phyloP scores from a whole-genome alignment of 2,329 filamentous ascomycete species.

The Tolypocladium tropicale region DNA sequence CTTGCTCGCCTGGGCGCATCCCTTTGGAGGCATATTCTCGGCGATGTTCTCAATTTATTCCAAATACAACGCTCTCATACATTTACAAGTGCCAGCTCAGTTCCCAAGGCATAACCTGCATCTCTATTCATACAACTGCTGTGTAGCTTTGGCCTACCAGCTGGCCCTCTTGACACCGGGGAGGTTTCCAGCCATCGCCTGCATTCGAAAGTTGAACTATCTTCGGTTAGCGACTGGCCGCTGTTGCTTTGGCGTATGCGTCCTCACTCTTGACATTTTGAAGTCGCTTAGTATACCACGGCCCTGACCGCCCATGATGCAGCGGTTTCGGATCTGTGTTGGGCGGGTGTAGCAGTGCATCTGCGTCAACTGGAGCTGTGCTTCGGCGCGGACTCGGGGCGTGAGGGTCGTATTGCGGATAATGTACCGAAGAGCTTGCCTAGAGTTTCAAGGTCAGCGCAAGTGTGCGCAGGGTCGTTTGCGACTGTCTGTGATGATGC shows the following conservation, averaged over 20 bases:
- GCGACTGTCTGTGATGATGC: neutral
- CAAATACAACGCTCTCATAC: neutral
- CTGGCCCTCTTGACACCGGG: conserved; percentile 94
- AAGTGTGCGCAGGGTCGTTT: neutral
- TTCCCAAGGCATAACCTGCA: neutral
- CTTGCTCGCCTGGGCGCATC: no score
- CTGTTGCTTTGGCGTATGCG: neutral
- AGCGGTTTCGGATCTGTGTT: conserved; percentile 90
- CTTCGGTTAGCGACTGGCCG: conserved; percentile 13
- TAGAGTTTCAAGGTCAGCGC: conserved; percentile 23
- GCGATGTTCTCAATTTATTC: neutral
- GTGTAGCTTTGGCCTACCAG: conserved; percentile 52
- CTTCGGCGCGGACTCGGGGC: conserved; percentile 72
- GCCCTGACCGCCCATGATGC: conserved; percentile 82
- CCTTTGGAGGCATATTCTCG: neutral
- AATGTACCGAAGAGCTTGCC: conserved; percentile 87
- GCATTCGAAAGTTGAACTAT: conserved; percentile 86
- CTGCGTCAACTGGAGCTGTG: conserved; percentile 83
- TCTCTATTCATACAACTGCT: neutral
- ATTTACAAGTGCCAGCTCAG: neutral
- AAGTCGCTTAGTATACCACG: conserved; percentile 90
- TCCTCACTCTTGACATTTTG: conserved; percentile 75
- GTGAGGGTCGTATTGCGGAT: conserved; percentile 87
- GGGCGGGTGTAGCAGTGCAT: conserved; percentile 95
- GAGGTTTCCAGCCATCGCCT: conserved; percentile 74